phyloP scores from a whole-genome alignment of 495 filamentous ascomycete genomes.

The Aspergillus ellipticus region DNA sequence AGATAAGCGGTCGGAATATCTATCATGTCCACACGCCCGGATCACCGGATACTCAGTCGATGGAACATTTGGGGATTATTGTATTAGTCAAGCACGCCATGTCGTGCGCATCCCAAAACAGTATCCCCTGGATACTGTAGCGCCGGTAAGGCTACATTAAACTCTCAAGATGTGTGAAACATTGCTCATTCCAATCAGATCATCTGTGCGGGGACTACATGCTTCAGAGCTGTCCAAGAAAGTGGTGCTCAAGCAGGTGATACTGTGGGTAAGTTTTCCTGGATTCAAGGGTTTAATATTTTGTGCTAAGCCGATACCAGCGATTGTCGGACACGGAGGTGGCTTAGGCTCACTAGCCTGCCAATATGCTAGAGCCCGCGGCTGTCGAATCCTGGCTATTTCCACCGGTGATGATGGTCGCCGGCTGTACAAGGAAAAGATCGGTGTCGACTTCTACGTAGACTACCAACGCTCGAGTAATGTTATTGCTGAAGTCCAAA shows the following conservation, averaged over 20 bases:
- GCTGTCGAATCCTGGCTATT: constrained; percentile 67
- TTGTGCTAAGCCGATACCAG: constrained; percentile 20
- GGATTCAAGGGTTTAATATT: neutral
- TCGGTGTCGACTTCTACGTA: constrained; percentile 23
- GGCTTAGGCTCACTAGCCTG: constrained; percentile 76
- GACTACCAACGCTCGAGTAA: constrained; percentile 28
- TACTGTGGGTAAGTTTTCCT: constrained; percentile 40
- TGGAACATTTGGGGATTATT: constrained; percentile 60
- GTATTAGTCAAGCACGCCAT: constrained; percentile 72
- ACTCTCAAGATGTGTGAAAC: neutral
- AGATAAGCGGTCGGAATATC: constrained; percentile 61
- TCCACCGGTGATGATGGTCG: constrained; percentile 77
- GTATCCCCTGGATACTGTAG: constrained; percentile 62
- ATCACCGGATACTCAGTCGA: constrained; percentile 61
- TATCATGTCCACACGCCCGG: constrained; percentile 59
- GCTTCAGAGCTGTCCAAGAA: constrained; percentile 85
- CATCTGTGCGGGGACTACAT: constrained; percentile 79
- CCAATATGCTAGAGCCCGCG: constrained; percentile 84
- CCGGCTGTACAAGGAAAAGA: constrained; percentile 62
- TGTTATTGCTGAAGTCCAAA: constrained; percentile 67
- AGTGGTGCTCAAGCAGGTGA: constrained; percentile 66
- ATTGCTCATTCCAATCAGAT: constrained; percentile 27
- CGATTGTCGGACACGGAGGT: constrained; percentile 83
- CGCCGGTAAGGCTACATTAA: constrained; percentile 39
- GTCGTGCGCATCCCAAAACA: constrained; percentile 70